Evolutionary conservation across 179 eudicot genomes (phyloP).

Genomic region (Drosera spatulata): DNA sequence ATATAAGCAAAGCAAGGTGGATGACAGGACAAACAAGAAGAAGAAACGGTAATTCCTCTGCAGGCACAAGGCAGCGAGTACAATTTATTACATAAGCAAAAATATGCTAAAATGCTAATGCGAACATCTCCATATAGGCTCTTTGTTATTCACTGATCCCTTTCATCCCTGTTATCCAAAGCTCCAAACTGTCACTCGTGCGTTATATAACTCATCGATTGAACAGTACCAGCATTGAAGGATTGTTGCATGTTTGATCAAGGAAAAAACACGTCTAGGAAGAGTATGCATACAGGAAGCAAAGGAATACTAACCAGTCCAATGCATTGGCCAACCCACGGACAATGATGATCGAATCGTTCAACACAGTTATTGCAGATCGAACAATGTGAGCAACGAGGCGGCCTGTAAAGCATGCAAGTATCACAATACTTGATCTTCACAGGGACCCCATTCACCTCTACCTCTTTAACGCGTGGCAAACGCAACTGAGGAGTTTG

Average conservation of each 20-base stretch:
- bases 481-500: constrained; percentile 26
- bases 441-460: constrained; percentile 35
- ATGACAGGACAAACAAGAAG: constrained; percentile 68
- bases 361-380: constrained; percentile 62
- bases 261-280: too few species aligned
- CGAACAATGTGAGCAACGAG: constrained; percentile 66
- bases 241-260: too few species aligned
- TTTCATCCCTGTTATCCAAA: too few species aligned
- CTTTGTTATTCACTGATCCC: too few species aligned
- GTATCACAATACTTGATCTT: constrained; percentile 55
- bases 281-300: too few species aligned
- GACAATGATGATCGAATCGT: constrained; percentile 65
- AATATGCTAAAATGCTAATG: too few species aligned
- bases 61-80: constrained; percentile 4
- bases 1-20: constrained; percentile 59
- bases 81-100: too few species aligned
- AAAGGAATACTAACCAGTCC: constrained; percentile 30
- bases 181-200: too few species aligned
- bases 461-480: constrained; percentile 37
- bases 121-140: too few species aligned
- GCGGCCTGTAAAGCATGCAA: constrained; percentile 58
- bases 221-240: too few species aligned
- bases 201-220: too few species aligned
- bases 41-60: constrained; percentile 82
- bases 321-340: constrained; percentile 70